phyloP scores from a whole-genome alignment of 2,329 filamentous ascomycete species.

The Colletotrichum sp. region DNA sequence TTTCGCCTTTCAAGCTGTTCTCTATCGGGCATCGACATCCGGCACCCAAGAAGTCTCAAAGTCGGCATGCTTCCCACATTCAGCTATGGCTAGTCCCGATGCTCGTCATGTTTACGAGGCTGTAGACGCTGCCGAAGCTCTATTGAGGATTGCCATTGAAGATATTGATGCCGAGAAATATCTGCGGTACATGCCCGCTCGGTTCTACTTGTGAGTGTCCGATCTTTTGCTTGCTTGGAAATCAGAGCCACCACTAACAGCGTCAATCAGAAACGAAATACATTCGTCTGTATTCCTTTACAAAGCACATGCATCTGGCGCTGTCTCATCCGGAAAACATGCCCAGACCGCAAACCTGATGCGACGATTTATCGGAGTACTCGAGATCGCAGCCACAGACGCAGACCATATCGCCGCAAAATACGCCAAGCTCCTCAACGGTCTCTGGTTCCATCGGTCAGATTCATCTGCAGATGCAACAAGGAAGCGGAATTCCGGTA shows the following conservation, averaged over 20 bases:
- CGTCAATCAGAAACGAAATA: constrained; percentile 36
- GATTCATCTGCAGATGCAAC: neutral
- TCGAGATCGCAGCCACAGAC: neutral
- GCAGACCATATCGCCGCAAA: neutral
- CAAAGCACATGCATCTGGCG: constrained; percentile 38
- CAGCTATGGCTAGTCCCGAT: constrained; percentile 58
- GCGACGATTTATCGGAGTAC: neutral
- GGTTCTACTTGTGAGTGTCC: constrained; percentile 61
- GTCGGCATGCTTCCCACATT: constrained; percentile 54
- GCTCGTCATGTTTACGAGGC: constrained; percentile 71
- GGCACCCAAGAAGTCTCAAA: constrained; percentile 34
- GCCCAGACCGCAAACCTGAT: neutral
- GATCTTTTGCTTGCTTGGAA: neutral
- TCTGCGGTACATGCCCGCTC: constrained; percentile 67
- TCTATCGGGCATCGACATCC: constrained; percentile 47
- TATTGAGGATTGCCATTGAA: constrained; percentile 63
- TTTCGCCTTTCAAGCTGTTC: constrained; percentile 76
- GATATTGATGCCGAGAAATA: constrained; percentile 61
- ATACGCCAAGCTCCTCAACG: neutral
- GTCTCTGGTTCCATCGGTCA: neutral
- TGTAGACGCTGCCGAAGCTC: constrained; percentile 65
- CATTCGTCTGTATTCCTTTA: constrained; percentile 70
- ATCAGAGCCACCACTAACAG: neutral
- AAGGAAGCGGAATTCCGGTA: neutral
- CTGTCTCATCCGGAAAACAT: neutral